These are phyloP conservation scores for Fusarium avenaceum DNA, from an alignment of 2,329 filamentous ascomycete species.

Conservation along the genomic window DNA sequence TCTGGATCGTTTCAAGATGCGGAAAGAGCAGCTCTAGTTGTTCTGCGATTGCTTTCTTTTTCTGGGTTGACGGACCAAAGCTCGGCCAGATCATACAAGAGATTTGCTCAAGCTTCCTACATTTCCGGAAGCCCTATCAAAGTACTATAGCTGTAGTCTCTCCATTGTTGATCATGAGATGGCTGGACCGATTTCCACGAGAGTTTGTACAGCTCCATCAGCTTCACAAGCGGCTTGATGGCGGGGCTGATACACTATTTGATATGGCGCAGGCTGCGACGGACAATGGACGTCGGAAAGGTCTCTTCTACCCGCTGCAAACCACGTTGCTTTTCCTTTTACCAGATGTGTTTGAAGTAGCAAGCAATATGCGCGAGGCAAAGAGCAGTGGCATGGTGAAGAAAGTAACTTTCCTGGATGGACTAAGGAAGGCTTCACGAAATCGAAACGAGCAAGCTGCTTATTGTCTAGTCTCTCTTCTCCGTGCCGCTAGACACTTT, in stretches of 20 bases:
- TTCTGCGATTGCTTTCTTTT: constrained; percentile 72
- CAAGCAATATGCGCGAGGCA: constrained; percentile 74
- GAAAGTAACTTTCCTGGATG: constrained; percentile 75
- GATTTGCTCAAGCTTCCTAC: constrained; percentile 75
- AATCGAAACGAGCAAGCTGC: constrained; percentile 76
- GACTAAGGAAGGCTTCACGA: constrained; percentile 71
- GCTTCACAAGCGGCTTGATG: constrained; percentile 72
- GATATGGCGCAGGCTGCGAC: constrained; percentile 75
- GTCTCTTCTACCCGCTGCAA: constrained; percentile 72
- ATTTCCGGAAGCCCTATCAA: constrained; percentile 74
- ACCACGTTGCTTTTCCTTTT: constrained; percentile 72
- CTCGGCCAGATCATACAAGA: constrained; percentile 74
- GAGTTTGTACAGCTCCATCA: constrained; percentile 76
- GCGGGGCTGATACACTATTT: constrained; percentile 75
- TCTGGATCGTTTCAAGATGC: constrained; percentile 60
- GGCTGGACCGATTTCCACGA: constrained; percentile 74
- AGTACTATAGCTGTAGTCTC: constrained; percentile 72
- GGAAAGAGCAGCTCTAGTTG: constrained; percentile 66
- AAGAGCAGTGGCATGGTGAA: constrained; percentile 74
- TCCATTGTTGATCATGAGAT: constrained; percentile 73
- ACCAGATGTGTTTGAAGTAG: constrained; percentile 78
- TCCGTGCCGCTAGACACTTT: constrained; percentile 75
- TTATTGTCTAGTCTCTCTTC: constrained; percentile 73
- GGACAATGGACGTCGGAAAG: constrained; percentile 69
- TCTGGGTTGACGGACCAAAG: constrained; percentile 74